Conservation (phyloP, 139 green algal species). For the Asterochloris erici region DNA sequence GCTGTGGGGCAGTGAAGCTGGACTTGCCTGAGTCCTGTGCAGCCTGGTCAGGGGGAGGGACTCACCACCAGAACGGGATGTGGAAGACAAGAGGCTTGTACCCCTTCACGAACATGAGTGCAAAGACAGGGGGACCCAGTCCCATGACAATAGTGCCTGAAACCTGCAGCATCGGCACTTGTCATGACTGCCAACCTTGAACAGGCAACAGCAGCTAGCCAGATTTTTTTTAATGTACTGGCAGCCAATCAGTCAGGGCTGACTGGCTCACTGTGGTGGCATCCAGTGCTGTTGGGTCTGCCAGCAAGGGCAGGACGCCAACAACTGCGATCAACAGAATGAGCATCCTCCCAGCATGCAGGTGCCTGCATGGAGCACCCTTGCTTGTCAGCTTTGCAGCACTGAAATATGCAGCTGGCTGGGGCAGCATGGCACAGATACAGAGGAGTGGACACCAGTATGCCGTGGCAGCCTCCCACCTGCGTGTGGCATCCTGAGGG, state of each 20-base stretch:
- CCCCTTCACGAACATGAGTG: constrained; percentile 16
- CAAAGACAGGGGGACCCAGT: constrained; percentile 20
- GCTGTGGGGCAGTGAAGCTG: too few relatives aligned
- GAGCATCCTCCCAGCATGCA: constrained; percentile 16
- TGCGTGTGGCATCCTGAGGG: constrained; percentile 11
- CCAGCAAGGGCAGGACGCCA: constrained; percentile 25
- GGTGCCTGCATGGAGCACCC: constrained; percentile 15
- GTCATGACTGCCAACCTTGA: not conserved
- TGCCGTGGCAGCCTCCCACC: not conserved
- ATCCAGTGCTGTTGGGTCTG: constrained; percentile 18
- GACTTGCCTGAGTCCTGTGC: too few relatives aligned
- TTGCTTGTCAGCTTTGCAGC: not conserved
- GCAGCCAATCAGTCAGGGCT: not conserved
- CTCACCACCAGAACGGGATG: constrained; percentile 33
- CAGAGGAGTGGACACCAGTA: not conserved
- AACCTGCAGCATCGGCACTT: too few relatives aligned
- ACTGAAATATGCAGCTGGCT: not conserved
- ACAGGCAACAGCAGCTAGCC: too few relatives aligned
- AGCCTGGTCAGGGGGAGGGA: not conserved
- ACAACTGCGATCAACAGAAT: constrained; percentile 20
- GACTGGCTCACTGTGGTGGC: constrained; percentile 18
- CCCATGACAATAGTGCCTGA: constrained; percentile 22
- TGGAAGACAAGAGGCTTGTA: constrained; percentile 30
- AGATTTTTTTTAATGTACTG: not conserved
- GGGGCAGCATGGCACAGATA: not conserved